phyloP scores from a whole-genome alignment of 2,329 filamentous ascomycete genomes.

The Aureobasidium sp. region DNA sequence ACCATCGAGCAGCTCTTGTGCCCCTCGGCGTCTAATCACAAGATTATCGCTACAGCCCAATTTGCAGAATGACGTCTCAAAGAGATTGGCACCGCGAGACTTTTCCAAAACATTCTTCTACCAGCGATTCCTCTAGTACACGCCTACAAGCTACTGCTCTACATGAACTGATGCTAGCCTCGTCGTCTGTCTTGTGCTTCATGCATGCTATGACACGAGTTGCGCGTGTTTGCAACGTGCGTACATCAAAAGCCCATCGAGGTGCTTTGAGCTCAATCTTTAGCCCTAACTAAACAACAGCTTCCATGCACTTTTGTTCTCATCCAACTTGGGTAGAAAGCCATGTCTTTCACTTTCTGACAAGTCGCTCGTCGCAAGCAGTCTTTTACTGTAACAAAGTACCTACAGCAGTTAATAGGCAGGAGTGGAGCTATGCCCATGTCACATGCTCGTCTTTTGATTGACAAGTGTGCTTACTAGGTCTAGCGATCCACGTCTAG shows the following conservation, averaged over 20 bases:
- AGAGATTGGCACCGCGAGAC: conserved; percentile 5
- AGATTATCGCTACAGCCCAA: conserved; percentile 3
- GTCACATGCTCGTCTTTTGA: background rate
- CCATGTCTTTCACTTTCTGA: background rate
- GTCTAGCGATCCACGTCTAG: background rate
- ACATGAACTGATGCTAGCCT: background rate
- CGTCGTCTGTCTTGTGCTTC: too few species aligned
- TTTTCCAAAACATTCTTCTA: background rate
- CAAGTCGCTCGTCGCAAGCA: too few species aligned
- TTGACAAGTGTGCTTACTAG: background rate
- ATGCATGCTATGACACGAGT: background rate
- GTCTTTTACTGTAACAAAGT: too few species aligned
- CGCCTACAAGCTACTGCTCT: background rate
- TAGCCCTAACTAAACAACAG: background rate
- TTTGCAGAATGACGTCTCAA: background rate
- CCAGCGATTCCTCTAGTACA: background rate
- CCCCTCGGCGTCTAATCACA: conserved; percentile 1
- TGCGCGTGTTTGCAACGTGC: background rate
- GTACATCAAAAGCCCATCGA: background rate
- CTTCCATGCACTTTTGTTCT: background rate
- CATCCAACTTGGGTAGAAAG: background rate
- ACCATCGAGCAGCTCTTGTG: background rate
- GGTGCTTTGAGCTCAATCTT: background rate
- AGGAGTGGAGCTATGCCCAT: background rate
- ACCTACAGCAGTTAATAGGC: background rate